Base-by-base conservation (phyloP, 371 early-diverging fungal species). In the Mucor sp. region DNA sequence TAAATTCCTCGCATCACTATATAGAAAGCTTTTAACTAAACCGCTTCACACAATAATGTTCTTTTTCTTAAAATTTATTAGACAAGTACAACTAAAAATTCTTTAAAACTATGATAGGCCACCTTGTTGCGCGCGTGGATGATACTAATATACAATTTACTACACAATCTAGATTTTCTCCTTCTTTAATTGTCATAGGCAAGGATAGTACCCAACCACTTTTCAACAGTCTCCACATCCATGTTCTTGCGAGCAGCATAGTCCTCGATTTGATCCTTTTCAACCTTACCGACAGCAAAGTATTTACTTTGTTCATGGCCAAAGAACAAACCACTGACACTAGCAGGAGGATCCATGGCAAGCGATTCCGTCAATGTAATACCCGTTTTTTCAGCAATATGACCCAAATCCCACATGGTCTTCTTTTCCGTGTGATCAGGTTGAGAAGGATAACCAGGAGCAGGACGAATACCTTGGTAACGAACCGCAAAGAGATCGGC, bases 241-340 rank as follows among this genome's bases (percentile, higher is more conserved):
- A 90, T 87, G 57, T 78, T 74, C 79, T 94, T 93, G 62, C 97
- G 88, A 27, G 79, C 76, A 19, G 96, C 89, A 69, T 97, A 97
- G 66, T 90, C 90, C 23, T 80, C 76, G 23, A 86, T 74, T 79
- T 96, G 96, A 66, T 95, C 97, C 79, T 93, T 93, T 53, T 83
- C 87, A 67, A 96, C 87, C 82, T 96, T 96, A 70, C 97, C 97
- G 6, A 95, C 94, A 6, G 96, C 95, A 88, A 96, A 96, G 79
- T 96, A 96, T 67, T 86, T 88, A 64, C 91, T 83, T 59, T 91
- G 78, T 32, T 87, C 86, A 74, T 94, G 87, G 5, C 87, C 91
- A 84, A 94, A 95, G 63, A 80, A 87, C 56, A 90, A 82, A 70
- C 89, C 94, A 48, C 90, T 89, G 15, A 96, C 96, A 21, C 92